Base-by-base conservation (phyloP, 2,329 filamentous ascomycete genomes). In the Fusarium pseudoanthophilum region DNA sequence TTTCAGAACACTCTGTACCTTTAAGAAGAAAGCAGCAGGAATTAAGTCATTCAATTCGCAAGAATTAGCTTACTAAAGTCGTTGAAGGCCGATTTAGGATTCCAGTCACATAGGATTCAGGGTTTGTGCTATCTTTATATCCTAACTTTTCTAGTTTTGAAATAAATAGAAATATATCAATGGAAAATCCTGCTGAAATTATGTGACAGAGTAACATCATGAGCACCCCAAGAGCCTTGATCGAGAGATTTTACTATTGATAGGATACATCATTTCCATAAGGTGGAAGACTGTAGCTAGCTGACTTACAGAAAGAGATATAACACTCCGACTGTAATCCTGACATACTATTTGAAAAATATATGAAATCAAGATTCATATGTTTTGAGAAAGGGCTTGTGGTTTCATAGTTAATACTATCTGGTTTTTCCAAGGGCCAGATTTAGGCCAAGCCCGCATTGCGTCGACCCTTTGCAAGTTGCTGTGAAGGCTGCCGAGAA, bases 21-120 rank as follows among this genome's bases (percentile, higher is more conserved):
- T 15, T 5, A 8, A 5, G 20, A 26, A 15, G 30, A 26, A 20
- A 26, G 5, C 4, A 15, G 15, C 11, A 26, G 13, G 16, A 8
- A 8, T 4, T 4, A 8, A 36, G 20, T 13, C 11, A 4, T 5
- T 15, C 13, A 52, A 11, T 26, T 4, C n/a, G 1, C 4, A 52
- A 36, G 16, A 34, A 7, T 20, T 20, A 18, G 3, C 24, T 7
- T 36, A 20, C 1, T 4, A 32, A 20, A 11, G 4, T 7, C 48
- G 15, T 24, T 3, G 34, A 4, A 9, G 20, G 10, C 30, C 0
- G 13, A 9, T 7, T 26, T 14, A 52, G 3, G 30, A 26, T 18
- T 52, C 20, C 4, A 20, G 49, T 15, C 16, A 13, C 13, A 8
- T 34, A 20, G 3, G 16, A 15, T 36, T 52, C 13, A n/a, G 49